Conservation (phyloP, 2,329 filamentous ascomycete genomes). For the Onygena corvina region DNA sequence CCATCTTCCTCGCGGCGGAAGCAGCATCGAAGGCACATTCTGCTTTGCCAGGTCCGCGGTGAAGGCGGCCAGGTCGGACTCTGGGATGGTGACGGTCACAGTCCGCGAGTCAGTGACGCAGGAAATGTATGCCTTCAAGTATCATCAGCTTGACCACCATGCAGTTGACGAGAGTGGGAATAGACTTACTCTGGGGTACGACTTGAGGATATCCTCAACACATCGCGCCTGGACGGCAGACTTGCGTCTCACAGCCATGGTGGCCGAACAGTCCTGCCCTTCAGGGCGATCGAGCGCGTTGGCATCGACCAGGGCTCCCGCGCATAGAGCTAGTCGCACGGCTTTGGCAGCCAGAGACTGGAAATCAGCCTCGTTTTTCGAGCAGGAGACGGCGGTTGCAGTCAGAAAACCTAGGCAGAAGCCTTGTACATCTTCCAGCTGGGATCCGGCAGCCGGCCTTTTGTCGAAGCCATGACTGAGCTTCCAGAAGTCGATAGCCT, state of each 20-base stretch:
- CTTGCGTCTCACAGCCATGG: background rate
- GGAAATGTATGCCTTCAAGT: background rate
- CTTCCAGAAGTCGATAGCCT: conserved; percentile 2
- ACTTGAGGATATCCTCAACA: background rate
- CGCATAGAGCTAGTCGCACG: background rate
- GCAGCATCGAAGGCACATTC: background rate
- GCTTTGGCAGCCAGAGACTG: background rate
- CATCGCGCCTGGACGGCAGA: background rate
- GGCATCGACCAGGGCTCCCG: background rate
- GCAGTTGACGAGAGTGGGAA: background rate
- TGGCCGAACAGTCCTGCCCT: background rate
- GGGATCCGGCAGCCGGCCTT: background rate
- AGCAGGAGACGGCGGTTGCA: background rate
- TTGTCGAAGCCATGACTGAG: background rate
- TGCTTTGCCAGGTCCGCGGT: background rate
- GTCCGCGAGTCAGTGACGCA: background rate
- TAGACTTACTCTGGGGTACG: background rate
- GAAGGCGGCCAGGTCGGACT: background rate
- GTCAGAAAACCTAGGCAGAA: background rate
- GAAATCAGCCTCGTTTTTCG: conserved; percentile 1
- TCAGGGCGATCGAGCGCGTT: background rate
- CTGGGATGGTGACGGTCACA: conserved; percentile 3
- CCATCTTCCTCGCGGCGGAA: background rate
- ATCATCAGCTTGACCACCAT: background rate
- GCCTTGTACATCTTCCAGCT: background rate